These are phyloP conservation scores for Dicorynia guianensis DNA, from an alignment of 306 rosid species.

Conservation along the genomic window DNA sequence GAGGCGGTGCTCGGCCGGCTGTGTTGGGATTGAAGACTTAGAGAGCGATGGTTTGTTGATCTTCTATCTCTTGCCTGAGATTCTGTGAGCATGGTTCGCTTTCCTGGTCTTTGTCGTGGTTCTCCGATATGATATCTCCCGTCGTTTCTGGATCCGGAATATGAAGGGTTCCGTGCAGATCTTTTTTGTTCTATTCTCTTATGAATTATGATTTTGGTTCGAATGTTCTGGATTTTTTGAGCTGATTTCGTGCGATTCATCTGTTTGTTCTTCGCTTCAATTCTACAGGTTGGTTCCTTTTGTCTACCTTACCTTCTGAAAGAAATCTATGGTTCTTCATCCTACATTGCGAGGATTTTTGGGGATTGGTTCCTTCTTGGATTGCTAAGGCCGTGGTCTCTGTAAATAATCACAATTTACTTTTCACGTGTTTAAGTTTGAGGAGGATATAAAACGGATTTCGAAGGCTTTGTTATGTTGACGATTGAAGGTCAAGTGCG, in stretches of 20 bases:
- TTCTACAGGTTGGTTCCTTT: slow-evolving; percentile 38
- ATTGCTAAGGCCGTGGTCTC: neutral
- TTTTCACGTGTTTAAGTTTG: neutral
- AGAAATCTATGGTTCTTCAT: neutral
- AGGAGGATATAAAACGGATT: neutral
- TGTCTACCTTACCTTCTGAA: neutral
- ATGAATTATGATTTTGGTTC: too few relatives aligned
- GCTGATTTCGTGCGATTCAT: slow-evolving; percentile 31
- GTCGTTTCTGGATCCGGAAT: slow-evolving; percentile 39
- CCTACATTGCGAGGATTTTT: slow-evolving; percentile 8
- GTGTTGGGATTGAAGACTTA: slow-evolving; percentile 2
- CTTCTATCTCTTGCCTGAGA: neutral
- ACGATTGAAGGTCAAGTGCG: neutral
- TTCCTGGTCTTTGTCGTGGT: slow-evolving; percentile 30
- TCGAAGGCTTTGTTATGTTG: neutral
- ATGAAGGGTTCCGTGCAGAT: neutral
- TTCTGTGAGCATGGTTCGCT: slow-evolving; percentile 26
- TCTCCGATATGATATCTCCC: slow-evolving; percentile 31
- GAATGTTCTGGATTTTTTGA: slow-evolving; percentile 10
- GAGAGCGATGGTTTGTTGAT: neutral
- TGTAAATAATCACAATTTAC: neutral
- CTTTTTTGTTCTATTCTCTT: too few relatives aligned
- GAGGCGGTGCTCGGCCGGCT: neutral
- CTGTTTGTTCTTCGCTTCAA: slow-evolving; percentile 10
- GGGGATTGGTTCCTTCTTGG: slow-evolving; percentile 15